phyloP scores from a whole-genome alignment of 257 asterid genomes.

The Scutellaria barbata region DNA sequence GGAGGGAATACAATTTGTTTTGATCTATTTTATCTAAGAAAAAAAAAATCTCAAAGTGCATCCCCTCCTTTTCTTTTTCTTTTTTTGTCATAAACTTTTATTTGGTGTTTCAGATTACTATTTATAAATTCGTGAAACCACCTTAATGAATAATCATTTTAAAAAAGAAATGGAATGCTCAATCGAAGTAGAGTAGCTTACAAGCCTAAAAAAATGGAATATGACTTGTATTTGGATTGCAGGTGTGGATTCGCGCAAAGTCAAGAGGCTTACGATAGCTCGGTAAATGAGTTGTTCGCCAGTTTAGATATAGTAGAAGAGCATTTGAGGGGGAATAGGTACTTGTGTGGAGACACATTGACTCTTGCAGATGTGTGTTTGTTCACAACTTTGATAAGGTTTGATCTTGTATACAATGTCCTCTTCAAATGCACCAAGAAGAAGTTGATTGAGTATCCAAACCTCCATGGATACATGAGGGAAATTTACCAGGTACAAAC shows the following conservation, averaged over 20 bases:
- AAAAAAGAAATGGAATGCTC: too few relatives aligned
- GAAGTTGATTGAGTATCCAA: conserved; percentile 77
- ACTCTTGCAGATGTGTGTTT: conserved; percentile 92
- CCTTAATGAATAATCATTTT: too few relatives aligned
- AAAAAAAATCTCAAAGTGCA: too few relatives aligned
- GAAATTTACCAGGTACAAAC: conserved; percentile 87
- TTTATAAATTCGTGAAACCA: too few relatives aligned
- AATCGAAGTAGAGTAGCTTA: too few relatives aligned
- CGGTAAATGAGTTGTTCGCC: conserved; percentile 64
- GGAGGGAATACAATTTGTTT: too few relatives aligned
- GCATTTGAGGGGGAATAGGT: conserved; percentile 65
- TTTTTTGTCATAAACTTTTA: too few relatives aligned
- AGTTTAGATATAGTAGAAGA: conserved; percentile 71
- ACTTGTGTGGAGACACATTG: conserved; percentile 74
- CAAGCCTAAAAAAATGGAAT: too few relatives aligned
- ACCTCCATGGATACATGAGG: conserved; percentile 72
- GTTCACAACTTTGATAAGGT: conserved; percentile 88
- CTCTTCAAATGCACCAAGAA: conserved; percentile 95
- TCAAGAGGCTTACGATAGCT: conserved; percentile 80
- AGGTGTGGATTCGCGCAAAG: conserved; percentile 99
- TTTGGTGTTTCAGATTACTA: too few relatives aligned
- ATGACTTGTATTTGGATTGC: neutral
- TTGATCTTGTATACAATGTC: conserved; percentile 82
- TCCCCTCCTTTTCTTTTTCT: too few relatives aligned
- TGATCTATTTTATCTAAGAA: too few relatives aligned